These are phyloP conservation scores for Barnettozyma vustinii DNA, from an alignment of 805 yeast species.

Conservation along the genomic window DNA sequence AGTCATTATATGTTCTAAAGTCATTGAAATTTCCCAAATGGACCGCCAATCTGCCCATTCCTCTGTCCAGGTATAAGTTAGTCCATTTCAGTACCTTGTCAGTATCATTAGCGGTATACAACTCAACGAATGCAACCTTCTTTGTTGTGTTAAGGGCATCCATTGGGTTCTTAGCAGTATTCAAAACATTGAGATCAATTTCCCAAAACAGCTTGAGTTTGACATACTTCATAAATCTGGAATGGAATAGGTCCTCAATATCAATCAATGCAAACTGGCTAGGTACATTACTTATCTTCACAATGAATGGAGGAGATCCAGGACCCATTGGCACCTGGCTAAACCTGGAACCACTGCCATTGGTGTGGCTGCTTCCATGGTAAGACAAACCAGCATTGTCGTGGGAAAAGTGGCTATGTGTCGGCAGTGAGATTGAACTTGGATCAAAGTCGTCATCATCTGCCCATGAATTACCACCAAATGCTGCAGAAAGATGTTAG, in stretches of 20 bases:
- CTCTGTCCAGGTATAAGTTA: slow-evolving; percentile 44
- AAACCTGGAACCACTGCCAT: not conserved
- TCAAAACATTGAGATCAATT: slow-evolving; percentile 32
- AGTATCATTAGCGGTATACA: slow-evolving; percentile 45
- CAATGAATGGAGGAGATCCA: slow-evolving; percentile 53
- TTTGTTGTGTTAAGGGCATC: slow-evolving; percentile 29
- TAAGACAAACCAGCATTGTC: slow-evolving; percentile 5
- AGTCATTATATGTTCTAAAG: slow-evolving; percentile 19
- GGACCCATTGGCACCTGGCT: slow-evolving; percentile 2
- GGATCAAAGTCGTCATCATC: slow-evolving; percentile 61
- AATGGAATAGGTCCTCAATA: slow-evolving; percentile 54
- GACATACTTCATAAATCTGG: slow-evolving; percentile 52
- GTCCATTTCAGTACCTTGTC: slow-evolving; percentile 58
- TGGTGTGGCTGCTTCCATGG: slow-evolving; percentile 6
- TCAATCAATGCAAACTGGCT: slow-evolving; percentile 44
- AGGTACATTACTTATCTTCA: slow-evolving; percentile 58
- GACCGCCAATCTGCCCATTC: slow-evolving; percentile 29
- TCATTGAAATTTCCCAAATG: slow-evolving; percentile 24
- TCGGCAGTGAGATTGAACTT: slow-evolving; percentile 49
- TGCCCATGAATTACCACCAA: slow-evolving; percentile 56
- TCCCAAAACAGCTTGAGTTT: slow-evolving; percentile 62
- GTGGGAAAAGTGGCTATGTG: slow-evolving; percentile 7
- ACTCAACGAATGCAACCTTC: slow-evolving; percentile 61
- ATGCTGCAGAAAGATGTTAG: slow-evolving; percentile 8
- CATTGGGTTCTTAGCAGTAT: slow-evolving; percentile 18